Evolutionary conservation across 495 filamentous ascomycete genomes (phyloP), one percentile per base, ranked within the genome.

Genomic region (Penicillium antarcticum): DNA sequence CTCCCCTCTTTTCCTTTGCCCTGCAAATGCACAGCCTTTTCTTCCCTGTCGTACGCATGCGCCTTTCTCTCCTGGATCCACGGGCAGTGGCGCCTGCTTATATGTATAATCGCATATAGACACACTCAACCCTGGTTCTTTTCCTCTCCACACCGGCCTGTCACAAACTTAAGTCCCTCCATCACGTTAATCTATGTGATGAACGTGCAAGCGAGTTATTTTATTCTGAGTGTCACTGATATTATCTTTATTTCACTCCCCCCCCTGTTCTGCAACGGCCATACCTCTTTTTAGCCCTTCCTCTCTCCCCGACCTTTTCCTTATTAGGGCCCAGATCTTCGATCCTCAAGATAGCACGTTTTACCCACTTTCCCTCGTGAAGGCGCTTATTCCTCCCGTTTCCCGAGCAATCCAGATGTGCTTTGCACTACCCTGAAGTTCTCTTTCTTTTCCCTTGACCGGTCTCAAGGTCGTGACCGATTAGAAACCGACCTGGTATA

Each of bases 121-220:
- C 42, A 31, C 18, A 39, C 36, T 34, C 42, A 21, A 47, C 36
- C 37, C 49, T 21, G 23, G 31, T 40, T 42, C 42, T 40, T 39
- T 41, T 42, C 21, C 45, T 56, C 42, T 51, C 47, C 54, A 52
- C 58, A 42, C 55, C 48, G 48, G 48, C 44, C 45, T 52, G 56
- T 60, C 62, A 60, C 62, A 60, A 57, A 62, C 43, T 62, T 52
- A 62, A 48, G 62, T 53, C 59, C 56, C 53, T 62, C 47, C 35
- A 50, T 57, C 60, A 61, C 60, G 54, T 59, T 62, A 61, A 45
- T 33, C 11, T 38, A 40, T 63, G 62, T 66, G 62, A 66, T 61
- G 58, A 61, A 63, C 52, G 54, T 63, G 57, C 56, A 58, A 54
- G 52, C 47, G 46, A 58, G 36, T 41, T 21, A 32, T 48, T 24